A percentile compares a stretch with the other conserved stretches of the same genome.
Conservation (phyloP, 495 filamentous ascomycete genomes). For the Recurvomyces mirabilis region DNA sequence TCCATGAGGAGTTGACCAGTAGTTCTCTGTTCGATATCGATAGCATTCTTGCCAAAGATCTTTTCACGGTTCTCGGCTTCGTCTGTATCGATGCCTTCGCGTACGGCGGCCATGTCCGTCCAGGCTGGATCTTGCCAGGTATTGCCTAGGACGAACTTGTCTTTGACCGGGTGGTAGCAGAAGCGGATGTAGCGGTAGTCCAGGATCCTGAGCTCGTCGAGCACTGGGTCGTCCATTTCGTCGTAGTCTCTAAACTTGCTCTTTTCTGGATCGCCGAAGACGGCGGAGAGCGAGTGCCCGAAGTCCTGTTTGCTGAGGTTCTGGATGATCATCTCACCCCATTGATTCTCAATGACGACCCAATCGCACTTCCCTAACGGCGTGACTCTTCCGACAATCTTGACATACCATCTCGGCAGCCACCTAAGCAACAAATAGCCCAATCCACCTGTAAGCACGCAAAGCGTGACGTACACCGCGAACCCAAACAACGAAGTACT, state of each 20-base stretch:
- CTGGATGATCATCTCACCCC: conserved; percentile 76
- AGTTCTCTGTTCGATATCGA: conserved; percentile 85
- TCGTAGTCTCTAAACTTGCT: conserved; percentile 49
- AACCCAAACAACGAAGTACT: conserved; percentile 59
- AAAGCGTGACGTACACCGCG: conserved; percentile 55
- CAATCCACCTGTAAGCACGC: conserved; percentile 58
- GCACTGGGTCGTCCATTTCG: conserved; percentile 75
- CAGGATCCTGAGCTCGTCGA: conserved; percentile 58
- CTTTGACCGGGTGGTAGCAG: conserved; percentile 75
- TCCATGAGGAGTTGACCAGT: conserved; percentile 73
- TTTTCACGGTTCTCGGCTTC: conserved; percentile 73
- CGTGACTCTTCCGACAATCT: conserved; percentile 55
- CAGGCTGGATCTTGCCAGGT: conserved; percentile 90
- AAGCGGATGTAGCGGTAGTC: conserved; percentile 93
- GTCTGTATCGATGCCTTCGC: conserved; percentile 77
- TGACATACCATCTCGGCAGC: conserved; percentile 78
- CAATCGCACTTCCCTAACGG: conserved; percentile 66
- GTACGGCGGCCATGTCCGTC: conserved; percentile 48
- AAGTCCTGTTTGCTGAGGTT: conserved; percentile 55
- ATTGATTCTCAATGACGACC: conserved; percentile 91
- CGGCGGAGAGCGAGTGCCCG: conserved; percentile 69
- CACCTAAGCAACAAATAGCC: conserved; percentile 78
- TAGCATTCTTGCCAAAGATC: conserved; percentile 78
- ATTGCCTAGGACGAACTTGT: conserved; percentile 74
- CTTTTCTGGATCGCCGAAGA: conserved; percentile 61